A percentile compares a stretch with the other conserved stretches of the same genome.
These are phyloP conservation scores for Ophiobolus disseminans DNA, from an alignment of 2,329 filamentous ascomycete genomes.

Conservation along the genomic window DNA sequence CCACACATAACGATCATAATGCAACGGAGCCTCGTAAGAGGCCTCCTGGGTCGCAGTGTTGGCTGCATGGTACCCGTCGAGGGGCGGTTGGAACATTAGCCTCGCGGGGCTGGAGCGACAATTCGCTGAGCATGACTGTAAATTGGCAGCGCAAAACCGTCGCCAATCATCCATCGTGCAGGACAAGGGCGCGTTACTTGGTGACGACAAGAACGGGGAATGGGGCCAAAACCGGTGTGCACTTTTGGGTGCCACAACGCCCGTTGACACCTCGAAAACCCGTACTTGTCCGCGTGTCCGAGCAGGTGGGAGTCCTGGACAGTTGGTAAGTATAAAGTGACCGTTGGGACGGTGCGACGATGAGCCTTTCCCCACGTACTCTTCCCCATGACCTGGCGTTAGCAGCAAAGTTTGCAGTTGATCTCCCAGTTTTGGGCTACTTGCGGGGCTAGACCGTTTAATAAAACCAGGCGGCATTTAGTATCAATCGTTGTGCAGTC, in stretches of 20 bases:
- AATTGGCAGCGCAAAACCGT: slow-evolving; percentile 7
- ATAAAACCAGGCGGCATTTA: not conserved
- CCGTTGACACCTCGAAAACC: slow-evolving; percentile 11
- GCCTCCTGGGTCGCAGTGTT: slow-evolving; percentile 2
- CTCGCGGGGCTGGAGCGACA: not conserved
- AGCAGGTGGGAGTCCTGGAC: not conserved
- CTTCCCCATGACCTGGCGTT: no score
- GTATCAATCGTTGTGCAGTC: not conserved
- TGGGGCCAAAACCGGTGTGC: slow-evolving; percentile 32
- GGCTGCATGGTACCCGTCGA: slow-evolving; percentile 10
- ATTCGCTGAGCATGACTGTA: slow-evolving; percentile 2
- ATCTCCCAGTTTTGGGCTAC: no score
- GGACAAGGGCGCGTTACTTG: slow-evolving; percentile 6
- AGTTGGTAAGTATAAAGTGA: not conserved
- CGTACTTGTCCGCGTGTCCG: not conserved
- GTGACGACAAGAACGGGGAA: slow-evolving; percentile 24
- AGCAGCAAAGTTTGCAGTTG: no score
- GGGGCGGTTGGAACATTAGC: slow-evolving; percentile 3
- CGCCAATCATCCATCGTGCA: slow-evolving; percentile 11
- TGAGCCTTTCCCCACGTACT: slow-evolving; percentile 3
- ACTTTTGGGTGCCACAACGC: slow-evolving; percentile 14
- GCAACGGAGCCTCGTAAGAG: slow-evolving; percentile 5
- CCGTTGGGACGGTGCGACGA: not conserved
- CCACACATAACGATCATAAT: not conserved
- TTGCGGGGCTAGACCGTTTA: no score